Evolutionary conservation across 73 alveolate genomes (phyloP).

Genomic region (Blepharisma stoltei): DNA sequence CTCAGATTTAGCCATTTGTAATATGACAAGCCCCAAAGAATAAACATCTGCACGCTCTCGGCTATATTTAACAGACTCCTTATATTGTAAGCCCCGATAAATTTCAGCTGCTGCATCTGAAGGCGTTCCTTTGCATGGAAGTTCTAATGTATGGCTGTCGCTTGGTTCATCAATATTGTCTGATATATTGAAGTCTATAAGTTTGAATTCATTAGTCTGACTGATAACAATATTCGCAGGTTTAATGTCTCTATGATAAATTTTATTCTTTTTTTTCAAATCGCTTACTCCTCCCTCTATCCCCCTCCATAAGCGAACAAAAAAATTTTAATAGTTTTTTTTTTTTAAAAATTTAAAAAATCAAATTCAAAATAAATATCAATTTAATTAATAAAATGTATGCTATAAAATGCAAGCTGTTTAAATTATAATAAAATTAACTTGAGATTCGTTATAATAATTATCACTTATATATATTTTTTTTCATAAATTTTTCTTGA

Average conservation of each 20-base stretch:
- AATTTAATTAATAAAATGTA: no score
- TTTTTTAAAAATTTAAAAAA: no score
- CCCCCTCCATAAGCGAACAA: no score
- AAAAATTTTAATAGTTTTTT: no score
- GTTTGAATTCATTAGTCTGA: neutral
- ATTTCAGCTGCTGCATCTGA: neutral
- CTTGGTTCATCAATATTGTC: neutral
- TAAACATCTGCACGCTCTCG: conserved; percentile 8
- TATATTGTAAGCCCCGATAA: neutral
- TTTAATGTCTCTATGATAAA: conserved; percentile 15
- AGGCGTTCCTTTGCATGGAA: neutral
- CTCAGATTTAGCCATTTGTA: neutral
- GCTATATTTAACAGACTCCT: neutral
- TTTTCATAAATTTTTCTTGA: no score
- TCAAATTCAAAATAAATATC: no score
- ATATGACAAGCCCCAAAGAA: conserved; percentile 1
- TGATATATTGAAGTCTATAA: conserved; percentile 15
- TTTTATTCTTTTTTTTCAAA: neutral
- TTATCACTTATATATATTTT: no score
- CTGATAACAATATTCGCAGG: conserved; percentile 9
- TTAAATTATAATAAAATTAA: no score
- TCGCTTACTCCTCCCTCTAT: no score
- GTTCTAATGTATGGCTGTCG: neutral
- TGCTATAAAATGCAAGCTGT: no score
- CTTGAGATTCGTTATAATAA: no score